phyloP scores from a whole-genome alignment of 2,329 filamentous ascomycete genomes.

The Incumbomyces delicatus region DNA sequence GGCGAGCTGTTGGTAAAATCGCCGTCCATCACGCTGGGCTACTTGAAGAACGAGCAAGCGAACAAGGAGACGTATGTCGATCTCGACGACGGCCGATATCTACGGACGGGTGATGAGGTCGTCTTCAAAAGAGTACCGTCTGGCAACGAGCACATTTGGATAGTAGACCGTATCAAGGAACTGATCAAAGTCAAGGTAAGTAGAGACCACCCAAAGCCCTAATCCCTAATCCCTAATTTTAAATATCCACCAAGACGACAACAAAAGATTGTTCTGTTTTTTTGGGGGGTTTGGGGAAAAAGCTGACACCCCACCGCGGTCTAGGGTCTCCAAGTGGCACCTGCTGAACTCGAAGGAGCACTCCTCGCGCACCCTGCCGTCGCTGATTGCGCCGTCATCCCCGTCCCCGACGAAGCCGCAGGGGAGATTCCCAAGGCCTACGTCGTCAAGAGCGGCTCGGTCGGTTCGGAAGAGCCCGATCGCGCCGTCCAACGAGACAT shows the following conservation, averaged over 20 bases:
- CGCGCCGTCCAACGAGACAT: conserved; percentile 42
- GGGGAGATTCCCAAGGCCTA: conserved; percentile 57
- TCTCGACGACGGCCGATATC: conserved; percentile 53
- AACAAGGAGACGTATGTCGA: conserved; percentile 69
- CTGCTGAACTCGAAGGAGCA: conserved; percentile 72
- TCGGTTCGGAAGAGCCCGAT: conserved; percentile 44
- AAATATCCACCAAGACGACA: no score
- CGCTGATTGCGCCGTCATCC: conserved; percentile 71
- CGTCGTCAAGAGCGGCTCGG: conserved; percentile 48
- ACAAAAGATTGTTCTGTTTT: no score
- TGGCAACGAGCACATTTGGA: conserved; percentile 71
- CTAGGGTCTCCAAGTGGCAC: conserved; percentile 76
- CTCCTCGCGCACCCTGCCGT: conserved; percentile 65
- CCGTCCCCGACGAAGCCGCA: conserved; percentile 53
- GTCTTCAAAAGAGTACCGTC: conserved; percentile 53
- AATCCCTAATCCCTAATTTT: background rate
- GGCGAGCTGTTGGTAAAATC: conserved; percentile 74
- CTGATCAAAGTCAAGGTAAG: conserved; percentile 67
- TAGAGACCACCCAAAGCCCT: no score
- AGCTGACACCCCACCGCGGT: no score
- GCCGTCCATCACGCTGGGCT: conserved; percentile 69
- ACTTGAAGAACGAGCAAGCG: conserved; percentile 76
- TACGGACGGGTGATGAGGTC: conserved; percentile 79
- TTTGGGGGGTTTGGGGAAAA: no score
- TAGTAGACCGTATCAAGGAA: conserved; percentile 70